Evolutionary conservation across 371 early-diverging fungal genomes (phyloP).

Genomic region (Paraphysoderma sedebokerense): DNA sequence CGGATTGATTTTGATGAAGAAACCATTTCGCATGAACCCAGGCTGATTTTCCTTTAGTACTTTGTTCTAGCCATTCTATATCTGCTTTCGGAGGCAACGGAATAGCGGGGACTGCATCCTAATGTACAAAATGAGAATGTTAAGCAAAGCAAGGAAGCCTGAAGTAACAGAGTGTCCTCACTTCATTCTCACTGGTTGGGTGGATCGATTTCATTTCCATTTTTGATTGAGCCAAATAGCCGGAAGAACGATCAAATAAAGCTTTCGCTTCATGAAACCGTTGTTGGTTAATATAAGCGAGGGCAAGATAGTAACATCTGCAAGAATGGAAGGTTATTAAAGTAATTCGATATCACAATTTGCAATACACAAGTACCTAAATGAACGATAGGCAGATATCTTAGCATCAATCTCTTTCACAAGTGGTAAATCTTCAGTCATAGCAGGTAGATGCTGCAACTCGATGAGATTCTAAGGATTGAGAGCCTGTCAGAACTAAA

Average conservation of each 20-base stretch:
- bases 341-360: neutral
- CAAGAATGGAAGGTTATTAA: neutral
- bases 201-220: slow-evolving; percentile 2
- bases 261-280: slow-evolving; percentile 36
- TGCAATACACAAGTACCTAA: slow-evolving; percentile 14
- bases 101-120: too few species aligned
- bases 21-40: too few species aligned
- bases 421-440: slow-evolving; percentile 27
- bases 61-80: too few species aligned
- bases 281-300: slow-evolving; percentile 22
- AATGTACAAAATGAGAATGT: too few species aligned
- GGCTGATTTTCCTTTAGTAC: too few species aligned
- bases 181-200: slow-evolving; percentile 14
- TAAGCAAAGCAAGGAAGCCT: too few species aligned
- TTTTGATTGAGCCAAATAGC: slow-evolving; percentile 23
- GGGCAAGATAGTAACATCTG: slow-evolving; percentile 31
- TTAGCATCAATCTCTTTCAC: slow-evolving; percentile 31
- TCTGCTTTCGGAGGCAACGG: too few species aligned
- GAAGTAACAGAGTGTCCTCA: neutral
- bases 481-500: neutral
- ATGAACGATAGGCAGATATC: slow-evolving; percentile 27
- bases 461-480: slow-evolving; percentile 25
- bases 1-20: neutral
- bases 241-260: slow-evolving; percentile 39
- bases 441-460: slow-evolving; percentile 28